Conservation (phyloP, 495 filamentous ascomycete genomes). For the Thermothielavioides terrestris region DNA sequence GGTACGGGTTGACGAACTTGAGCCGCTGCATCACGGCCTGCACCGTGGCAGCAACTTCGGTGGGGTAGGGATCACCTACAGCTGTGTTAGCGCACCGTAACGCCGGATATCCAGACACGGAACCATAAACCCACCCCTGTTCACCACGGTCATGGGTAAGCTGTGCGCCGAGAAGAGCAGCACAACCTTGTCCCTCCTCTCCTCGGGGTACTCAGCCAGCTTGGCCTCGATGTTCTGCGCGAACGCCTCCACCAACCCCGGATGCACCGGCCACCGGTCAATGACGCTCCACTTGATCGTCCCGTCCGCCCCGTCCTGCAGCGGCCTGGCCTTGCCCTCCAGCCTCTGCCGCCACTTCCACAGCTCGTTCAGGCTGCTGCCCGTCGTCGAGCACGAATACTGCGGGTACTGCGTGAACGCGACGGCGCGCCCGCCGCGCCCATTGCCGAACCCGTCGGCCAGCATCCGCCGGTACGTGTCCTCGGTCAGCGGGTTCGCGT, state of each 20-base stretch:
- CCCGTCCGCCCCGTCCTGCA: slow-evolving; percentile 46
- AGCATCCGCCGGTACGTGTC: slow-evolving; percentile 77
- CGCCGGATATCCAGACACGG: background rate
- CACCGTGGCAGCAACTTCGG: slow-evolving; percentile 95
- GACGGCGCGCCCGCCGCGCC: slow-evolving; percentile 81
- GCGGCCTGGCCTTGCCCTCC: slow-evolving; percentile 56
- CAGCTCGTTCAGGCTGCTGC: slow-evolving; percentile 89
- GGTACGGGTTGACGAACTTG: slow-evolving; percentile 77
- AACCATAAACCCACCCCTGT: slow-evolving; percentile 50
- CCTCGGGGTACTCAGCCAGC: slow-evolving; percentile 72
- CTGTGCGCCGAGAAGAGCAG: slow-evolving; percentile 93
- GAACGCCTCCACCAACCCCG: slow-evolving; percentile 83
- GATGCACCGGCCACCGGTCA: slow-evolving; percentile 90
- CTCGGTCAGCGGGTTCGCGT: slow-evolving; percentile 89
- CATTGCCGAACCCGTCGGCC: slow-evolving; percentile 80
- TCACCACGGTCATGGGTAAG: slow-evolving; percentile 93
- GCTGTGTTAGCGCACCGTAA: slow-evolving; percentile 1
- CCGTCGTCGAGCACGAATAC: slow-evolving; percentile 98
- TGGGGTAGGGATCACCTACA: slow-evolving; percentile 86
- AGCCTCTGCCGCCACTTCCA: slow-evolving; percentile 92
- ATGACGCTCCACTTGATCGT: slow-evolving; percentile 94
- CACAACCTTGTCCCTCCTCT: slow-evolving; percentile 67
- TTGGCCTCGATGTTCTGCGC: slow-evolving; percentile 81
- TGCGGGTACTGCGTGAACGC: slow-evolving; percentile 99
- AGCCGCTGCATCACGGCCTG: slow-evolving; percentile 91